Evolutionary conservation across 164 flowering plant species (phyloP), one percentile per base, ranked within the genome.

Genomic region (Pachysandra terminalis): DNA sequence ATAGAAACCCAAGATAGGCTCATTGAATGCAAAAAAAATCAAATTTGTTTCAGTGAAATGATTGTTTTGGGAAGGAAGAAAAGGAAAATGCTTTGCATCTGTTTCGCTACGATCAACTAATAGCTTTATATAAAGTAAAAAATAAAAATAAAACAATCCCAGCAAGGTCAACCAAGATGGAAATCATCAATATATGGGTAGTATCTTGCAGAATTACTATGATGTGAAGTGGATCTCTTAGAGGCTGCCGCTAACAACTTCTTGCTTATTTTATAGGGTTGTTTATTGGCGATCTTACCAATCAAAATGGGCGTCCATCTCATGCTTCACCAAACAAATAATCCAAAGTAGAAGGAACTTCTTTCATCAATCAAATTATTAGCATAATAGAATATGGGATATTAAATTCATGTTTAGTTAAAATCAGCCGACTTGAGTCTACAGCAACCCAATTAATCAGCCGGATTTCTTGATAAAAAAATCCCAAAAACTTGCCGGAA

Each of bases 401-500:
- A 32, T 35, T 8, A 45, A 61, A 52, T 32, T 32, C 37, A 45
- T 45, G 10, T 10, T 45, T 12, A 3, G n/a, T 41, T n/a, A 53
- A 54, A 45, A 3, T 17, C 26, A 63, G 15, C n/a, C 27, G 17
- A 0, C 53, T 64, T 64, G 16, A 45, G 32, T 69, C 71, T 57
- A 58, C 61, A 54, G 48, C 71, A 63, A 66, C 53, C 59, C 67
- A 60, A 54, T 74, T 56, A 73, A 67, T 67, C 77, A 62, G 79
- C 79, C 81, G 83, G 82, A 77, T 71, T 74, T 65, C 52, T 59
- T 22, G 26, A 59, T 49, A 67, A 55, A 23, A 41, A 57, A 58
- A 41, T 45, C 41, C 55, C 0, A 6, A 21, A 64, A 68, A 69
- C 61, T 41, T 59, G 68, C 73, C 76, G 71, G 80, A 78, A 67